These are phyloP conservation scores for Digitaria exilis DNA, from an alignment of 202 grass and related monocot genomes.

Conservation along the genomic window DNA sequence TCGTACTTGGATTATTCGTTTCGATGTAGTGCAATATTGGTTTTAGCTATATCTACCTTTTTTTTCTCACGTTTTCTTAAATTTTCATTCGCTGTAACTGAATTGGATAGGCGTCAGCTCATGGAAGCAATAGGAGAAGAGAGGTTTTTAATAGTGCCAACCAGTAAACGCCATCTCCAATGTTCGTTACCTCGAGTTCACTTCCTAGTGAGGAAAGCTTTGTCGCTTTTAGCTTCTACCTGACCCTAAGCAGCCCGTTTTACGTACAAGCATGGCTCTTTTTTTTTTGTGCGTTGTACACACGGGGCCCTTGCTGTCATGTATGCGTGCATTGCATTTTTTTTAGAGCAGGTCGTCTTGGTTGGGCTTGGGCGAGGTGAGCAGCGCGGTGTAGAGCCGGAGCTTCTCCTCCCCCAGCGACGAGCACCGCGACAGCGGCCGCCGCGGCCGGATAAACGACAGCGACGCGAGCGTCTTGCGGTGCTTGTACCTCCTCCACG, in stretches of 20 bases:
- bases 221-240: not conserved
- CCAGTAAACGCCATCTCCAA: not conserved
- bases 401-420: constrained; percentile 86
- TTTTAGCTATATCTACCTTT: not conserved
- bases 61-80: not conserved
- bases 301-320: not conserved
- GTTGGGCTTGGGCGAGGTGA: constrained; percentile 82
- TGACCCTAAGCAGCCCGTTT: too few species aligned
- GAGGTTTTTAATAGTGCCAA: not conserved
- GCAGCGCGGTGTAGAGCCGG: constrained; percentile 75
- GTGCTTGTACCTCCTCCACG: constrained; percentile 76
- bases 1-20: not conserved
- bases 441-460: constrained; percentile 67
- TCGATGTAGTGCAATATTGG: not conserved
- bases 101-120: not conserved
- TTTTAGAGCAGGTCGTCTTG: constrained; percentile 58
- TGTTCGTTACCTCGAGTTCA: not conserved
- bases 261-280: too few species aligned
- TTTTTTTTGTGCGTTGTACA: too few species aligned
- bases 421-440: constrained; percentile 72
- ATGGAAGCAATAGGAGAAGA: not conserved
- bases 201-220: too few species aligned
- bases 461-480: constrained; percentile 80
- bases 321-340: not conserved
- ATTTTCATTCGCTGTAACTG: not conserved